Base-by-base conservation (phyloP, 352 stramenopile species). In the Globisporangium takayamanum region DNA sequence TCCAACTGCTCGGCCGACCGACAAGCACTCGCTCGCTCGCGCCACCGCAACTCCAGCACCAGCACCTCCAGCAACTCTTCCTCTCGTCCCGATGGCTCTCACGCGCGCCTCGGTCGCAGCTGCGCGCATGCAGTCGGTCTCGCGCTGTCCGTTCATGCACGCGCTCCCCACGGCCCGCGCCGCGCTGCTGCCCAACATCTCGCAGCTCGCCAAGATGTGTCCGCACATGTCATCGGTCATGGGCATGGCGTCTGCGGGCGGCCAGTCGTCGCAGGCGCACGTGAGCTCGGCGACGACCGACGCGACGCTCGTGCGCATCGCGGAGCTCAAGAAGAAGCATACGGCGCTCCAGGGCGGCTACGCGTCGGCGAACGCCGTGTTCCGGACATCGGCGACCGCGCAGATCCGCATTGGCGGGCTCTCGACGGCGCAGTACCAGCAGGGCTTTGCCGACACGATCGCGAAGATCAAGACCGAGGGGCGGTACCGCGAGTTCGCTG, bases 221-320 rank as follows among this genome's bases (percentile, higher is more conserved):
- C 85, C 85, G 60, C 85, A 94, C 79, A 92, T 94, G 84, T 90
- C 80, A 56, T 76, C 71, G 20, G 60, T 91, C 53, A 92, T 94
- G 82, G 75, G 72, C 59, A 73, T 76, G 25, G 77, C 74, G 5
- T 64, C 70, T 14, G 71, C 68, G 0, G 76, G 77, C 36, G 73
- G 74, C 56, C 63, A 64, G 50, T 70, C 63, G 63, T 87, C 78
- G 42, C 80, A 91, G 66, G 78, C 80, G 53, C 80, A 89, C 60
- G 57, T 76, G 26, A 78, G 76, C 26, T 72, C 71, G 18, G 72
- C 78, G 5, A 67, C 72, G 30, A 84, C 79, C 14, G 72, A 78
- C 49, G 80, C 80, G n/a, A 90, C 78, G 56, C 59, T 89, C n/a
- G 74, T 80, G 63, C 80, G 78, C 62, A 89, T 91, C 39, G 69